Percentiles rank a stretch among this genome's conserved stretches.
These are phyloP conservation scores for Trypanosoma scelopori DNA, from an alignment of 208 protist species.

Conservation along the genomic window DNA sequence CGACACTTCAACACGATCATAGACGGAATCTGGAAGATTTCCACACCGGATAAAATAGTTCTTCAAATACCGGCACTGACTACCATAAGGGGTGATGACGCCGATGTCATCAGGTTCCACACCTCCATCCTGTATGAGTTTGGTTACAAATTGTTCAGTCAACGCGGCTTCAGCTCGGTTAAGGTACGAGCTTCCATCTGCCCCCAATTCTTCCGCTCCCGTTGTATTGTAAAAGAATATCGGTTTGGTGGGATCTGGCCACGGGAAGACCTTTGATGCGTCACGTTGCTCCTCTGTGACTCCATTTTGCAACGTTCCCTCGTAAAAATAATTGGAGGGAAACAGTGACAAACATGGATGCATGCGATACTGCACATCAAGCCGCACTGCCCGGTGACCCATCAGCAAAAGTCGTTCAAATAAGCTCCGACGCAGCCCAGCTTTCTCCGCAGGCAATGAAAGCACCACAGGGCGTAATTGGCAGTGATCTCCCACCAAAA, in stretches of 20 bases:
- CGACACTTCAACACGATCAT: slow-evolving; percentile 92
- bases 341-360: slow-evolving; percentile 96
- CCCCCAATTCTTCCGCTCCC: slow-evolving; percentile 91
- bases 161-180: slow-evolving; percentile 92
- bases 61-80: slow-evolving; percentile 93
- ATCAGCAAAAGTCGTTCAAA: slow-evolving; percentile 96
- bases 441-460: slow-evolving; percentile 89
- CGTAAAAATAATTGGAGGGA: slow-evolving; percentile 97
- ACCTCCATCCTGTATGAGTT: slow-evolving; percentile 61
- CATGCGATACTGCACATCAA: slow-evolving; percentile 99
- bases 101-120: slow-evolving; percentile 92
- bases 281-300: slow-evolving; percentile 79
- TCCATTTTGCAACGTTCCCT: slow-evolving; percentile 96
- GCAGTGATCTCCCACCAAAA: slow-evolving; percentile 96
- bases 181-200: slow-evolving; percentile 96
- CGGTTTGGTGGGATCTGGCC: slow-evolving; percentile 83
- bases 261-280: slow-evolving; percentile 81
- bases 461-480: slow-evolving; percentile 97
- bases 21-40: slow-evolving; percentile 55
- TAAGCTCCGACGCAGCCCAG: slow-evolving; percentile 91
- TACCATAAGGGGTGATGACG: slow-evolving; percentile 98
- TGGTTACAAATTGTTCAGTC: slow-evolving; percentile 92
- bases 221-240: slow-evolving; percentile 95
- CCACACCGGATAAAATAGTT: slow-evolving; percentile 85
- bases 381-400: slow-evolving; percentile 83